Base-by-base conservation (phyloP, 305 asterid genomes). In the Petunia hybrid region DNA sequence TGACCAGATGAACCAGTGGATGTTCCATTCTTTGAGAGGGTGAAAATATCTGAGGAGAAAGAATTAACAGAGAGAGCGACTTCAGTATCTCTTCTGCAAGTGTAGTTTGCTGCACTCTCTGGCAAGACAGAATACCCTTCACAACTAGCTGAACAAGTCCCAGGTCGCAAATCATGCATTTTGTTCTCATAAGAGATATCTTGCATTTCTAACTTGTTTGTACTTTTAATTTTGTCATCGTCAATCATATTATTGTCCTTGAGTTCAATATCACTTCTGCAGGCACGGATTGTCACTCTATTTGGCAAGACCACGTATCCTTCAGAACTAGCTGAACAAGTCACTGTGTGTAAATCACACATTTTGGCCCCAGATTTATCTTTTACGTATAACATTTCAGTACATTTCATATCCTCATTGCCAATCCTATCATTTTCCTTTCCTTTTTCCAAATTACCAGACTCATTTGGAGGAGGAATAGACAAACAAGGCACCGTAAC, bases 351-450 rank as follows among this genome's bases (percentile, higher is more conserved):
- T 51, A 80, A 76, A 83, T 74, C 83, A 74, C 80, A 88, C 67
- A 83, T 78, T 77, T 73, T 85, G 77, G 79, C 80, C 82, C 85
- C 88, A 70, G 90, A 77, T 79, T 68, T 60, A 40, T 83, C 81
- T 78, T 82, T 71, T 55, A 82, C 86, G 42, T 31, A 56, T 82
- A 77, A 73, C 67, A 76, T 86, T 75, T 78, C 64, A 76, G 82
- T 77, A 81, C 71, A 66, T 76, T 73, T 80, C 80, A 62, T 42
- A 45, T 85, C 86, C 76, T 81, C 75, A 55, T 77, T 78, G 60
- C 89, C 80, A 84, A 69, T 80, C 40, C 68, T 70, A 73, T 51
- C 65, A 59, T 80, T 45, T 59, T 43, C 76, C 41, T 68, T 82
- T 78, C 85, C 82, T 80, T 83, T 80, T 59, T 85, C 88, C 57